phyloP scores from a whole-genome alignment of 768 basidiomycete genomes.

The Crepidotus variabilis region DNA sequence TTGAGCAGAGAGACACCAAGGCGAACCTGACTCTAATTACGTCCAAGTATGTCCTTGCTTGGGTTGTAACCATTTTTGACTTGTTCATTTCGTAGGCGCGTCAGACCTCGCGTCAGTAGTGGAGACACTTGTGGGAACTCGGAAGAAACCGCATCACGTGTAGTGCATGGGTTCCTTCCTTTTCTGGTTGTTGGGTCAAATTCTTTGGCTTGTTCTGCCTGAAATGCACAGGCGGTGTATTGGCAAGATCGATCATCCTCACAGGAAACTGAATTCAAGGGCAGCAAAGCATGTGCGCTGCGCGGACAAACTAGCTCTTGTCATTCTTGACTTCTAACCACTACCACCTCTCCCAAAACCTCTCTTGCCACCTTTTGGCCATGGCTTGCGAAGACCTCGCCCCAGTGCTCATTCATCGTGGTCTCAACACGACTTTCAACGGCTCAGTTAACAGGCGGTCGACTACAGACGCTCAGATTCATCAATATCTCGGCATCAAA shows the following conservation, averaged over 20 bases:
- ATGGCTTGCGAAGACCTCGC: slow-evolving; percentile 16
- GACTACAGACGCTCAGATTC: slow-evolving; percentile 48
- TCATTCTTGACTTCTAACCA: slow-evolving; percentile 15
- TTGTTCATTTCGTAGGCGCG: not conserved
- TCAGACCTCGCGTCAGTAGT: not conserved
- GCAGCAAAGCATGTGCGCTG: not conserved
- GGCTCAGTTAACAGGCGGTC: slow-evolving; percentile 64
- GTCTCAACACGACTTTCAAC: slow-evolving; percentile 60
- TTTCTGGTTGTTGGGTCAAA: not conserved
- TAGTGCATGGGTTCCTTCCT: not conserved
- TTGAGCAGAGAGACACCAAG: not conserved
- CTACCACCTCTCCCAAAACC: slow-evolving; percentile 23
- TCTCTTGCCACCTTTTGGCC: not conserved
- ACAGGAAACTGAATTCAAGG: not conserved
- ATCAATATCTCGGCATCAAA: slow-evolving; percentile 77
- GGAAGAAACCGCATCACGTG: not conserved
- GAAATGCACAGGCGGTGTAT: not conserved
- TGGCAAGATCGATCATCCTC: not conserved
- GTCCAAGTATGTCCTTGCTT: not conserved
- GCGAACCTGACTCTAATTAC: not conserved
- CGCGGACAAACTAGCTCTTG: not conserved
- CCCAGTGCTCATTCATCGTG: slow-evolving; percentile 43
- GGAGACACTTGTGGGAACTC: not conserved
- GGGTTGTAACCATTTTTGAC: not conserved
- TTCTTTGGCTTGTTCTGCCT: not conserved